These are phyloP conservation scores for Mrakia frigida DNA, from an alignment of 768 basidiomycete genomes.

Conservation along the genomic window DNA sequence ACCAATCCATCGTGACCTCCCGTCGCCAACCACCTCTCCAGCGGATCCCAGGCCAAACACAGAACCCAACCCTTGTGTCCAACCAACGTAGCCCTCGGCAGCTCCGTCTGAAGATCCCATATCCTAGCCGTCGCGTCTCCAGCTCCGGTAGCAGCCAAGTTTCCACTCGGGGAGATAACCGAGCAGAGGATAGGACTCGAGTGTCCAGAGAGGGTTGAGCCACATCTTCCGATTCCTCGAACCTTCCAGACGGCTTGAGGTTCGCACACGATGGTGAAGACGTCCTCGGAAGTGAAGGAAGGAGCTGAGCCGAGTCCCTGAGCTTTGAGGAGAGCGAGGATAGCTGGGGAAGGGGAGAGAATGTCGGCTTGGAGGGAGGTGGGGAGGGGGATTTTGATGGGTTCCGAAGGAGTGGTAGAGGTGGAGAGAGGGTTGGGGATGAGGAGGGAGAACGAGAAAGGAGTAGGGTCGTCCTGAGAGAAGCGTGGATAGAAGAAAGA, in stretches of 20 bases:
- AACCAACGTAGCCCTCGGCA: conserved; percentile 73
- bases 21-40: conserved; percentile 82
- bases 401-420: conserved; percentile 44
- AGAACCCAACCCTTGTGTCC: conserved; percentile 96
- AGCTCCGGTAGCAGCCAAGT: conserved; percentile 84
- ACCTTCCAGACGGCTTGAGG: conserved; percentile 95
- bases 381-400: conserved; percentile 74
- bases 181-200: conserved; percentile 89
- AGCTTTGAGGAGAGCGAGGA: conserved; percentile 27
- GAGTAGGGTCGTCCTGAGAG: conserved; percentile 29
- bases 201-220: conserved; percentile 88
- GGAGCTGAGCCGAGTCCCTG: conserved; percentile 21
- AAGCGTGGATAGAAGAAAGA: background rate
- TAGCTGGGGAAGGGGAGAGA: conserved; percentile 45
- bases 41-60: conserved; percentile 93
- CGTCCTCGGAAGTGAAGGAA: conserved; percentile 57
- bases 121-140: conserved; percentile 88
- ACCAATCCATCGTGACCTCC: conserved; percentile 94
- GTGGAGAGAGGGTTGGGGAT: conserved; percentile 37
- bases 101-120: conserved; percentile 92
- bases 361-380: conserved; percentile 80
- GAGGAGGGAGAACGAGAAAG: conserved; percentile 28
- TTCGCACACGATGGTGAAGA: conserved; percentile 80
- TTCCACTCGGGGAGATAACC: conserved; percentile 89
- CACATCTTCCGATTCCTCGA: conserved; percentile 87